Evolutionary conservation across 371 early-diverging fungal genomes (phyloP).

Genomic region (Amoeboradix gromovi): DNA sequence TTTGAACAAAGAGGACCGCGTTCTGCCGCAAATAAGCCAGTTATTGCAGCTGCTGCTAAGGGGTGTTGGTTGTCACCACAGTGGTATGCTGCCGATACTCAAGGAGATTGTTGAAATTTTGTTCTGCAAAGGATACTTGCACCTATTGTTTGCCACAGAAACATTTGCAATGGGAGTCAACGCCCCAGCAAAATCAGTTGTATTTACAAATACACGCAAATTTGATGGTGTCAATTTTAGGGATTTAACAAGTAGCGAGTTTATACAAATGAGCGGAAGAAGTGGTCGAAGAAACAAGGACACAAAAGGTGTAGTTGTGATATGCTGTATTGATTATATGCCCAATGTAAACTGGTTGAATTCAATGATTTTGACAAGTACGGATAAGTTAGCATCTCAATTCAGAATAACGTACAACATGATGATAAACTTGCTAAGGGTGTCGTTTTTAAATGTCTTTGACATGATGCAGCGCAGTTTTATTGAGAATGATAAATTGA

Average conservation of each 20-base stretch:
- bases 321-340: constrained; percentile 19
- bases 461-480: constrained; percentile 95
- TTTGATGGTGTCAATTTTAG: constrained; percentile 65
- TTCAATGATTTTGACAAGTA: constrained; percentile 50
- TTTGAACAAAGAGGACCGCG: constrained; percentile 21
- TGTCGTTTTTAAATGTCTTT: constrained; percentile 84
- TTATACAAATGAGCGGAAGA: constrained; percentile 97
- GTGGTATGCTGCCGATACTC: constrained; percentile 85
- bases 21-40: constrained; percentile 64
- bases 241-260: constrained; percentile 70
- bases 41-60: constrained; percentile 52
- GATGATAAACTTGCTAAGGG: constrained; percentile 86
- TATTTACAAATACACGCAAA: constrained; percentile 70
- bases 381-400: constrained; percentile 76
- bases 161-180: constrained; percentile 98
- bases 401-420: constrained; percentile 96
- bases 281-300: constrained; percentile 95
- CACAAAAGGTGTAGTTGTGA: constrained; percentile 70
- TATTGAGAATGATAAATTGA: constrained; percentile 56
- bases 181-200: constrained; percentile 87
- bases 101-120: constrained; percentile 94
- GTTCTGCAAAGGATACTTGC: constrained; percentile 68
- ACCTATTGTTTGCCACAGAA: constrained; percentile 74
- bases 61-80: constrained; percentile 93
- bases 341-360: constrained; percentile 6